phyloP scores from a whole-genome alignment of 116 monocot genomes.

The Zostera marina region DNA sequence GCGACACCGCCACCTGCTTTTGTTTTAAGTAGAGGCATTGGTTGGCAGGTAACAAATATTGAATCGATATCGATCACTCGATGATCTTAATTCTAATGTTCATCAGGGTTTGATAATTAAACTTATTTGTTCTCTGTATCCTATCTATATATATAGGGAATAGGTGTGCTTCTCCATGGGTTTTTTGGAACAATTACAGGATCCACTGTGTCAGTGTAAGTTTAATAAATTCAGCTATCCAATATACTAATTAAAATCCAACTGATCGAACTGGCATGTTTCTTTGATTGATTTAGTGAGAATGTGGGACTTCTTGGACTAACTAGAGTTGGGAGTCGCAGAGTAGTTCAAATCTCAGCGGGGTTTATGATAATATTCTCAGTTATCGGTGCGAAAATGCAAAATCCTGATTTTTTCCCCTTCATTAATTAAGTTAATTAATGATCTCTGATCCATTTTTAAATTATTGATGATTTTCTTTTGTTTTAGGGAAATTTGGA shows the following conservation, averaged over 20 bases:
- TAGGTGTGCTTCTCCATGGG: slow-evolving; percentile 78
- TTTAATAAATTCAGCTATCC: background rate
- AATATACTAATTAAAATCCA: no score
- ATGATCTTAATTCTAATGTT: no score
- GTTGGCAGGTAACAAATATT: slow-evolving; percentile 62
- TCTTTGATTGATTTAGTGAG: slow-evolving; percentile 32
- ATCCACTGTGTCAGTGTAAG: slow-evolving; percentile 94
- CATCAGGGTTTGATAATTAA: no score
- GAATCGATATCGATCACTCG: no score
- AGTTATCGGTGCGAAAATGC: slow-evolving; percentile 28
- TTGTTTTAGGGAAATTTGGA: slow-evolving; percentile 34
- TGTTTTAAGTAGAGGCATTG: slow-evolving; percentile 85
- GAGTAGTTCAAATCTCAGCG: slow-evolving; percentile 83
- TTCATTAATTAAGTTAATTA: background rate
- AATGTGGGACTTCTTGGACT: slow-evolving; percentile 74
- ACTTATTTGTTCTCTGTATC: no score
- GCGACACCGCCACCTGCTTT: slow-evolving; percentile 92
- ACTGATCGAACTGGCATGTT: no score
- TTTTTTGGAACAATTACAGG: slow-evolving; percentile 80
- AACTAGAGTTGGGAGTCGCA: slow-evolving; percentile 71
- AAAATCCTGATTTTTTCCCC: background rate
- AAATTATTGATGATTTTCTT: background rate
- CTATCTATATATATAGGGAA: slow-evolving; percentile 31
- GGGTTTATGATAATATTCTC: slow-evolving; percentile 95
- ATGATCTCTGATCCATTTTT: background rate